Percentiles rank a stretch among this genome's conserved stretches.
These are phyloP conservation scores for Gastrolobium villosum DNA, from an alignment of 306 rosid species.

Conservation along the genomic window DNA sequence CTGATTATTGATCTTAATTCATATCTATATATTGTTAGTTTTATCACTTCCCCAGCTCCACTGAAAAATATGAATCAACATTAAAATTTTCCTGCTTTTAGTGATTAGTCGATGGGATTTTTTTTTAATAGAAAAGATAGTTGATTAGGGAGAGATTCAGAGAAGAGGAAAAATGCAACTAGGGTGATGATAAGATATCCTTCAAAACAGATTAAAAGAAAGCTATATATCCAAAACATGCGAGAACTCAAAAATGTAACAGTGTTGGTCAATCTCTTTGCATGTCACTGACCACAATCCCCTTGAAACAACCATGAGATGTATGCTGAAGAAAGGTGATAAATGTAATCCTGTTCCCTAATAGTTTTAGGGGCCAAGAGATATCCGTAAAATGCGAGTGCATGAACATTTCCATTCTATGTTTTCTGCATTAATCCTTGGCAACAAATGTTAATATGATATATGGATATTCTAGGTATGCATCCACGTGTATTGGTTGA, in stretches of 20 bases:
- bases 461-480: conserved; percentile 72
- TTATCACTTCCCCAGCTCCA: neutral
- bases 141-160: neutral
- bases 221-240: neutral
- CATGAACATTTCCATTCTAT: neutral
- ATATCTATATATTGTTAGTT: conserved; percentile 1
- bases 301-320: neutral
- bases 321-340: neutral
- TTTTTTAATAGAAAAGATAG: neutral
- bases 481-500: conserved; percentile 98
- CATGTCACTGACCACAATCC: neutral
- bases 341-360: neutral
- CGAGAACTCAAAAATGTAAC: conserved; percentile 2
- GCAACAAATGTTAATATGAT: neutral
- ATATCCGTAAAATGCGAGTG: neutral
- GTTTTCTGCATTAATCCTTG: neutral
- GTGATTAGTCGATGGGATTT: neutral
- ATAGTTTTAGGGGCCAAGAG: neutral
- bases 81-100: neutral
- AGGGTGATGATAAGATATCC: neutral
- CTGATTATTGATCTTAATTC: neutral
- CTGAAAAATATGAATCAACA: neutral
- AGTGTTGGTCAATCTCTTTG: neutral
- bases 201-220: neutral
- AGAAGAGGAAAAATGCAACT: neutral